Base-by-base conservation (phyloP, 1,284 basidiomycete species). In the Leccinum pallidistipes region DNA sequence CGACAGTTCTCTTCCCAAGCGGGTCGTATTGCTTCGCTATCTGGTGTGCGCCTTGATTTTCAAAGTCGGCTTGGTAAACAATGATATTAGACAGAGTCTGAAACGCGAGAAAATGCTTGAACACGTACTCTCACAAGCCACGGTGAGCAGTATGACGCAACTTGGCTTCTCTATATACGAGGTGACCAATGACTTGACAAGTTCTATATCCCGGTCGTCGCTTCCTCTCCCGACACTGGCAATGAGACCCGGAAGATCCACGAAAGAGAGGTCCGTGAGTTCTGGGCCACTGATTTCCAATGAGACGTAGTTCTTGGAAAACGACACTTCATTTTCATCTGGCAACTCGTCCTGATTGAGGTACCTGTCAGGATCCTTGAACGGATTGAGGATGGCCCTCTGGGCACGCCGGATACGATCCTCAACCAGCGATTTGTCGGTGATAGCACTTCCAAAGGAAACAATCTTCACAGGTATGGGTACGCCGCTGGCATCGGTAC, bases 231-330 rank as follows among this genome's bases (percentile, higher is more conserved):
- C 79, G 3, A 84, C 82, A 51, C 83, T 87, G 0, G 85, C 83
- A 58, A 92, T 91, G 14, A 92, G 74, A 38, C 90, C 90, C 81
- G 65, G 54, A 58, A 65, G 71, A n/a, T 73, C 71, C 11, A 81
- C 76, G 56, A 93, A 92, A 0, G 89, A 88, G 0, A 93, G 78
- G 63, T 93, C 89, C 0, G 86, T 83, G 0, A 93, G 80, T 16
- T 86, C 83, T 0, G 81, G 80, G 0, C 90, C 90, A 40, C 80
- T 82, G 58, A 93, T 86, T 57, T 89, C 81, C 14, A 92, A 67
- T 0, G 83, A 87, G 21, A 92, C 82, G 38, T 79, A 83, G 65
- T 89, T 87, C 2, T 72, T 80, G 0, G 88, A 89, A 68, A 91
- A 92, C 0, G 79, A 80, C 0, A 84, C 59, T 59, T 84, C 78